Evolutionary conservation across 148 eudicot species (phyloP).

Genomic region (Arbutus unedo): DNA sequence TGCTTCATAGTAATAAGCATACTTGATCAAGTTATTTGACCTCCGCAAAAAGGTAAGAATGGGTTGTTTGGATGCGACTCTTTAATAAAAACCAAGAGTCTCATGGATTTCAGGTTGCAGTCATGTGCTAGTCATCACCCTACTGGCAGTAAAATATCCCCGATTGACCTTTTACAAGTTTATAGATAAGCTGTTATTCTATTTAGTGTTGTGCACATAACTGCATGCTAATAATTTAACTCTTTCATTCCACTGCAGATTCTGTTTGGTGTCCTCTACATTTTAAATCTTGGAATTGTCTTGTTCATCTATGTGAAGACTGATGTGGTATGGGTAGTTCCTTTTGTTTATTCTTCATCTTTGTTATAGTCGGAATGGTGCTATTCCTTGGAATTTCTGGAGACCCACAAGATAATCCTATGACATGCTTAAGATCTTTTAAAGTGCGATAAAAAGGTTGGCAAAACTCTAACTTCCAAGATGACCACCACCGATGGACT

Average conservation of each 20-base stretch:
- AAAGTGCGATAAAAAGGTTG: background rate
- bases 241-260: constrained; percentile 52
- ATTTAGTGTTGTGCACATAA: background rate
- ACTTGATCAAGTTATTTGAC: constrained; percentile 8
- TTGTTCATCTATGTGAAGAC: constrained; percentile 80
- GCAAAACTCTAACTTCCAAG: background rate
- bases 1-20: background rate
- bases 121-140: background rate
- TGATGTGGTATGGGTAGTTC: constrained; percentile 56
- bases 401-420: background rate
- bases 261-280: constrained; percentile 73
- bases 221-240: constrained; percentile 1
- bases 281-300: constrained; percentile 77
- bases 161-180: background rate
- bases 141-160: background rate
- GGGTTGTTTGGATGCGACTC: background rate
- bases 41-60: background rate
- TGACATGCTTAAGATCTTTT: background rate
- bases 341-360: constrained; percentile 9
- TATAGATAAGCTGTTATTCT: background rate
- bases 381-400: background rate
- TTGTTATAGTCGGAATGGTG: background rate
- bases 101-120: background rate
- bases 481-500: background rate
- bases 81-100: background rate